Evolutionary conservation across 2,329 filamentous ascomycete genomes (phyloP), one percentile per base, ranked within the genome.

Genomic region (Sporothrix curviconia): DNA sequence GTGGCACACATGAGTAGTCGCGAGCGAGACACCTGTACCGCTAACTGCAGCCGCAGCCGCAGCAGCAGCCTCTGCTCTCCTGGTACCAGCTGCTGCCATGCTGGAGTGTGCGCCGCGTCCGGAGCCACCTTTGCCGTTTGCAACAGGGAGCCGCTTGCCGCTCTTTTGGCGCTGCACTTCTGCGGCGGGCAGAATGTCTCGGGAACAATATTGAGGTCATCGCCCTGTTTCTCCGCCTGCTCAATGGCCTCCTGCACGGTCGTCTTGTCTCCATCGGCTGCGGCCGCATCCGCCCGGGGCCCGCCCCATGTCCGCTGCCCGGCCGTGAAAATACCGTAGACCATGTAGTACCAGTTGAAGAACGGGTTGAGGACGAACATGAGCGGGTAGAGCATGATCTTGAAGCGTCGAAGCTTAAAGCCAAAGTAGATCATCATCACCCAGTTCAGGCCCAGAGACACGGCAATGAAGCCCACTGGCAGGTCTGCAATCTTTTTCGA

Each of bases 281-380:
- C 79, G 30, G 88, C 90, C 1, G 92, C 92, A 71, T 97, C 92
- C 1, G 90, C 91, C 66, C 92, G 83, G 11, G 92, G 94, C 0
- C 92, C 92, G 63, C 92, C 92, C 92, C 94, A 99, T 1, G 92
- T 97, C 63, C 92, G 82, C 70, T 96, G 90, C 19, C 92, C 91
- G 30, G 92, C 91, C 0, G 92, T 96, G 71, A 95, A 94, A 64
- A 96, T 95, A 44, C 91, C 92, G 70, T 96, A 96, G 2, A 96
- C 87, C 88, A 96, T 96, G 75, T 97, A 97, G 59, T 90, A 82
- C 92, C 92, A 97, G 72, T 97, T 97, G 79, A 96, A 92, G 68
- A 97, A 95, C 0, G 94, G 92, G 68, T 96, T 97, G 62, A 96
- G 71, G 47, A 96, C 74, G 69, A 96, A 97, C 91, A 97, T 96